Evolutionary conservation across 2,329 filamentous ascomycete species (phyloP).

Genomic region (Ascosphaera apis): DNA sequence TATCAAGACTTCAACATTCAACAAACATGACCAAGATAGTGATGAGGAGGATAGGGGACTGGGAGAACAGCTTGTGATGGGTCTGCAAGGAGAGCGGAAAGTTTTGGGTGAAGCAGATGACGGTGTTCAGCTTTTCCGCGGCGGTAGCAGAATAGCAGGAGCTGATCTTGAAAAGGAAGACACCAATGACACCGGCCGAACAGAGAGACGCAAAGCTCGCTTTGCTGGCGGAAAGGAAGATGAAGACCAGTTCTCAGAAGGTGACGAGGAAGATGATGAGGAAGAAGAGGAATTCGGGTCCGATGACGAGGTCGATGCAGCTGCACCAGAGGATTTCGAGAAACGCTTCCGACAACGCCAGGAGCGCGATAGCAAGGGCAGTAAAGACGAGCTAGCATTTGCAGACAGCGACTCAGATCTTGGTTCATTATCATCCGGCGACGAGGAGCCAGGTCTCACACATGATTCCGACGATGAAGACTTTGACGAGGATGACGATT

Average conservation of each 20-base stretch:
- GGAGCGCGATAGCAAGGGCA: conserved; percentile 31
- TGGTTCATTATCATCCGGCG: conserved; percentile 53
- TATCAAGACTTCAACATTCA: conserved; percentile 48
- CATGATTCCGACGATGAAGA: conserved; percentile 26
- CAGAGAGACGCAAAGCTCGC: conserved; percentile 27
- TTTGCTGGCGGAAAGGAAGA: conserved; percentile 24
- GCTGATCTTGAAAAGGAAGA: conserved; percentile 28
- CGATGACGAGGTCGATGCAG: conserved; percentile 14
- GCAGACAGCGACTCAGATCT: conserved; percentile 95
- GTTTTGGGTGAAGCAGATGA: conserved; percentile 62
- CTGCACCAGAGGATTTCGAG: conserved; percentile 21
- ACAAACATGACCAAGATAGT: conserved; percentile 35
- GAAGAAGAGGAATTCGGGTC: conserved; percentile 10
- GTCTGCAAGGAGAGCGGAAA: conserved; percentile 59
- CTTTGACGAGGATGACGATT: conserved; percentile 32
- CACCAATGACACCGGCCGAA: conserved; percentile 34
- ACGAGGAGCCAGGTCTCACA: conserved; percentile 26
- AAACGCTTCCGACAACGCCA: conserved; percentile 20
- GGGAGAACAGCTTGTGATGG: conserved; percentile 84
- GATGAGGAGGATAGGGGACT: conserved; percentile 55
- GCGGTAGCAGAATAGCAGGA: conserved; percentile 43
- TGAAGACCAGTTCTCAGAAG: conserved; percentile 34
- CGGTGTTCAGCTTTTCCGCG: conserved; percentile 67
- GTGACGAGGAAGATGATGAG: conserved; percentile 23
- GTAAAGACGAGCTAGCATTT: conserved; percentile 58